Conservation (phyloP, 192 early-diverging fungal species). For the Fimicolochytrium jonesii region DNA sequence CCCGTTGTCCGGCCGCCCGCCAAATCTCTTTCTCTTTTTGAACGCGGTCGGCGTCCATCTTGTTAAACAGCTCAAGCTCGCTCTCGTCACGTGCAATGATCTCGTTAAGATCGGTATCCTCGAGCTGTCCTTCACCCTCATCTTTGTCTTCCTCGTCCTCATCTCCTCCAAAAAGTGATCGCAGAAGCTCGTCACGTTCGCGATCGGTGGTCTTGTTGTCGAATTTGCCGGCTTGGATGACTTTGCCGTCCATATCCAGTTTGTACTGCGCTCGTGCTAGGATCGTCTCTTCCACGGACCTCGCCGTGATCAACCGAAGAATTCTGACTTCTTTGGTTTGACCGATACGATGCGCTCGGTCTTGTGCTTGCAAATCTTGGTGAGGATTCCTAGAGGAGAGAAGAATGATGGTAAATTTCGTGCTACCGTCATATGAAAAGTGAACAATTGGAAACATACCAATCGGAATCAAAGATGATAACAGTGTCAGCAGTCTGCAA, state of each 20-base stretch:
- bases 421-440: neutral
- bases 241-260: slow-evolving; percentile 94
- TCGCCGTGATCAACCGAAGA: slow-evolving; percentile 83
- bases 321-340: slow-evolving; percentile 98
- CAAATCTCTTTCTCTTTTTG: slow-evolving; percentile 50
- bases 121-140: slow-evolving; percentile 66
- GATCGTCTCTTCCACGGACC: slow-evolving; percentile 92
- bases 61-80: slow-evolving; percentile 68
- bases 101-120: slow-evolving; percentile 90
- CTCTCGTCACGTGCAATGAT: slow-evolving; percentile 84
- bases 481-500: slow-evolving; percentile 97
- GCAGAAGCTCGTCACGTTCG: slow-evolving; percentile 88
- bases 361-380: slow-evolving; percentile 97
- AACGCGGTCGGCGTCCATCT: slow-evolving; percentile 71
- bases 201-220: slow-evolving; percentile 92
- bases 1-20: slow-evolving; percentile 51
- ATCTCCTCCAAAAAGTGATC: slow-evolving; percentile 74
- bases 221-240: slow-evolving; percentile 99
- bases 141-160: slow-evolving; percentile 63
- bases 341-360: slow-evolving; percentile 99
- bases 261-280: slow-evolving; percentile 92
- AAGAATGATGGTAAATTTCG: neutral
- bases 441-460: slow-evolving; percentile 45
- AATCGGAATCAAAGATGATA: slow-evolving; percentile 97
- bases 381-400: slow-evolving; percentile 94